phyloP scores from a whole-genome alignment of 768 basidiomycete genomes.

The Amanita molliuscula region DNA sequence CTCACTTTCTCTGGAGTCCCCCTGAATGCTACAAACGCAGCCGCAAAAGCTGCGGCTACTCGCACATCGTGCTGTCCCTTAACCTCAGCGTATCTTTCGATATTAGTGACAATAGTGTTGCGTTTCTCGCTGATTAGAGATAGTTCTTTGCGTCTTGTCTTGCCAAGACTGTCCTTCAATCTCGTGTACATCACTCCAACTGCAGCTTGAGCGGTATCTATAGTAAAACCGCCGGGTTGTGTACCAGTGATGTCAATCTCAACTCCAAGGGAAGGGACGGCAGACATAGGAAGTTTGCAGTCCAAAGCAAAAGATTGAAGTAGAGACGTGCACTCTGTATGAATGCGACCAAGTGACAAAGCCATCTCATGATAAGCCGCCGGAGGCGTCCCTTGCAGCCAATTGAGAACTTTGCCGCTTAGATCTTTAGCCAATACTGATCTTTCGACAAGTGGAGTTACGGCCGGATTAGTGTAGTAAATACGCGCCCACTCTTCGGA shows the following conservation, averaged over 20 bases:
- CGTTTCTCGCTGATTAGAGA: constrained; percentile 70
- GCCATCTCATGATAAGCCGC: constrained; percentile 88
- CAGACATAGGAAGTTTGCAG: constrained; percentile 73
- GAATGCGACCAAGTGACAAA: constrained; percentile 68
- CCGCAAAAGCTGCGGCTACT: constrained; percentile 82
- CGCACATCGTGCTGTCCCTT: constrained; percentile 83
- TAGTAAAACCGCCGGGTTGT: constrained; percentile 60
- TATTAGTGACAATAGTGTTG: constrained; percentile 50
- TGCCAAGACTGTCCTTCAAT: constrained; percentile 65
- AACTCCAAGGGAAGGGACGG: constrained; percentile 69
- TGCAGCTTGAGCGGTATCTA: constrained; percentile 64
- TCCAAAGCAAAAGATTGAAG: constrained; percentile 79
- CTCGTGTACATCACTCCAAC: constrained; percentile 61
- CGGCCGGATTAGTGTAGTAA: constrained; percentile 24
- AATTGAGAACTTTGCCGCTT: constrained; percentile 52
- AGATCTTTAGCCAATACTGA: constrained; percentile 59
- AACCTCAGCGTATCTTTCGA: constrained; percentile 71
- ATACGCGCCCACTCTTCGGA: constrained; percentile 86
- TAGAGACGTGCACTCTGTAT: constrained; percentile 67
- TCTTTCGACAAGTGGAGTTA: constrained; percentile 37
- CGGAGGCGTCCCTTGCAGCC: constrained; percentile 69
- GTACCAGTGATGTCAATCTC: constrained; percentile 70
- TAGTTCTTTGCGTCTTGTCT: constrained; percentile 72
- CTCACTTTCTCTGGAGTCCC: constrained; percentile 89
- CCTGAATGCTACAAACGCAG: constrained; percentile 81